Evolutionary conservation across 805 yeast species (phyloP).

Genomic region (Jamesozyma jinghongensis): DNA sequence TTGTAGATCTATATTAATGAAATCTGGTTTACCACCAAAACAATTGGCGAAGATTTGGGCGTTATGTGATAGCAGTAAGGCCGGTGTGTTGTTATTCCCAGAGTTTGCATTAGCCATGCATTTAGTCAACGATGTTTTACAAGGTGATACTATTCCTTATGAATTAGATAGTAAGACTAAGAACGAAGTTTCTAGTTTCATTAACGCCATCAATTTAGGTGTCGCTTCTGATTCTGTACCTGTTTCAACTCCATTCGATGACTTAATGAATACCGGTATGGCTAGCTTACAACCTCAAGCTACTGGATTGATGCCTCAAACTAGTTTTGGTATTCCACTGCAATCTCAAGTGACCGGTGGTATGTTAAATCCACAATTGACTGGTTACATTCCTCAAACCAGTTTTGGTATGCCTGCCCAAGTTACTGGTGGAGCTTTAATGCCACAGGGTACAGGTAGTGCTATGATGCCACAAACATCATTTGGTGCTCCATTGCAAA

Average conservation of each 20-base stretch:
- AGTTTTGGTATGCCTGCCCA: slow-evolving; percentile 28
- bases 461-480: slow-evolving; percentile 30
- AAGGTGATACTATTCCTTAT: slow-evolving; percentile 71
- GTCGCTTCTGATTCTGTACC: slow-evolving; percentile 44
- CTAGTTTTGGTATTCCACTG: slow-evolving; percentile 27
- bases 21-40: slow-evolving; percentile 67
- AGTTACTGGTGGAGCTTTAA: slow-evolving; percentile 15
- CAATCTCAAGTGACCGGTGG: slow-evolving; percentile 22
- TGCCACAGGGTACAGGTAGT: slow-evolving; percentile 28
- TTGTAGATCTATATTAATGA: slow-evolving; percentile 70
- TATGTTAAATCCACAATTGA: slow-evolving; percentile 11
- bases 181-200: slow-evolving; percentile 82
- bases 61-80: slow-evolving; percentile 76
- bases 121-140: slow-evolving; percentile 66
- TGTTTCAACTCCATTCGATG: slow-evolving; percentile 35
- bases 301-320: slow-evolving; percentile 33
- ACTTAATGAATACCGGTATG: slow-evolving; percentile 20
- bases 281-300: slow-evolving; percentile 30
- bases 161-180: slow-evolving; percentile 60
- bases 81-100: slow-evolving; percentile 82
- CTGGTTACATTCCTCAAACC: slow-evolving; percentile 27
- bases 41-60: slow-evolving; percentile 84
- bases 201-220: slow-evolving; percentile 76
- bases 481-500: slow-evolving; percentile 33
- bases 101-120: slow-evolving; percentile 91